phyloP scores from a whole-genome alignment of 2,329 filamentous ascomycete genomes.

The Colletotrichum lentis region DNA sequence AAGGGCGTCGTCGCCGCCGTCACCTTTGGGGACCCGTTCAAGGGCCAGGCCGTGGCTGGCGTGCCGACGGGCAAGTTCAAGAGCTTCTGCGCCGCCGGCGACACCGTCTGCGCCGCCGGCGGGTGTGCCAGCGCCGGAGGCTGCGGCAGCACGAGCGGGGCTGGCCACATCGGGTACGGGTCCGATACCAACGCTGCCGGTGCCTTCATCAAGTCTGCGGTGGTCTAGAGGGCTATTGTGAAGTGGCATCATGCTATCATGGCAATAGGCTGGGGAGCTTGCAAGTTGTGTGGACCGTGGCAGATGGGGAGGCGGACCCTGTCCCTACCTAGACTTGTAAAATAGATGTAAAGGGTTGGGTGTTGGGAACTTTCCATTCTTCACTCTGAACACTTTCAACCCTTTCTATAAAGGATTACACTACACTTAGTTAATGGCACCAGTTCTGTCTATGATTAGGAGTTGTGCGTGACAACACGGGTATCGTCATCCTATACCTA shows the following conservation, averaged over 20 bases:
- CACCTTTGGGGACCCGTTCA: constrained; percentile 38
- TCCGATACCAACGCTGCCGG: constrained; percentile 23
- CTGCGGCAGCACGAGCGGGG: constrained; percentile 17
- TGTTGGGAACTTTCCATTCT: constrained; percentile 17
- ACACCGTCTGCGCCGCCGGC: constrained; percentile 21
- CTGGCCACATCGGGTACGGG: constrained; percentile 29
- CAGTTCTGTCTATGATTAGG: background rate
- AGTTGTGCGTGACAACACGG: too few species aligned
- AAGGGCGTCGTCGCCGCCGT: constrained; percentile 24
- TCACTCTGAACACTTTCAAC: constrained; percentile 11
- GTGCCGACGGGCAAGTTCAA: constrained; percentile 21
- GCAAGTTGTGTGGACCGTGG: too few species aligned
- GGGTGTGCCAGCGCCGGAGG: constrained; percentile 30
- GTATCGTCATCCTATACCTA: too few species aligned
- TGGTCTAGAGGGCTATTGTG: background rate
- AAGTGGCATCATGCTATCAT: background rate
- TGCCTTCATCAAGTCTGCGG: constrained; percentile 24
- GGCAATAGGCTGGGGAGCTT: too few species aligned
- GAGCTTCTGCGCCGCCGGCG: constrained; percentile 28
- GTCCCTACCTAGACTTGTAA: background rate
- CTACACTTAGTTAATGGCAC: background rate
- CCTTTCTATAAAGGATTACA: constrained; percentile 10
- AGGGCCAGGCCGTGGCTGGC: constrained; percentile 20
- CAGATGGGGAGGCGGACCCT: too few species aligned
- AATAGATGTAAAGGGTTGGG: constrained; percentile 9